Evolutionary conservation across 441 rosid species (phyloP), one percentile per base, ranked within the genome.

Genomic region (Pelargonium citronellum): DNA sequence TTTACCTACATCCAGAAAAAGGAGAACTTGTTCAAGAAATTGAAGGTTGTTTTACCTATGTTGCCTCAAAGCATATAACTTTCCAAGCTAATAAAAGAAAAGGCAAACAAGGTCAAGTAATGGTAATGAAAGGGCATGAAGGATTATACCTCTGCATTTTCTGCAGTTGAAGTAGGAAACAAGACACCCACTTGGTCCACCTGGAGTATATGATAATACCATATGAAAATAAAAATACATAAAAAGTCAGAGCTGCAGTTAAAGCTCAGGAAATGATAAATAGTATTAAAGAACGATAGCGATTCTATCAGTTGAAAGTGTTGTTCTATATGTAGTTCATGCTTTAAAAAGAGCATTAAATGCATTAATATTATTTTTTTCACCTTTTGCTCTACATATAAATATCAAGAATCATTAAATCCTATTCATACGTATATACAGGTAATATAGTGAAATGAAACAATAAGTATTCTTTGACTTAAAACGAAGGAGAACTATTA

Each of bases 131-230:
- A 75, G 69, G 67, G 72, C 77, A 46, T 68, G 39, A 2, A 55
- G 24, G 57, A 67, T 30, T 64, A 15, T 83, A 94, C 97, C 84
- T 82, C 84, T 22, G 81, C 71, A 72, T 72, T 78, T 72, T 82
- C 87, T 16, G 80, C 71, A 41, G 76, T 72, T 57, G 80, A 82
- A 71, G 73, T 70, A 62, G 87, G 85, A 74, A 84, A 80, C 8
- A 90, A 85, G 75, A 83, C 70, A 72, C 75, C 79, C 44, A 16
- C 75, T 69, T 90, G 91, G 66, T 92, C 95, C 68, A 81, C 88
- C 99, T 95, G 82, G 46, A 78, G 7, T 24, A 66, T 49, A 77
- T 66, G 17, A 22, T 24, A 24, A 22, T 24, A 24, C 30, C 30
- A 24, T 24, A 2, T 24, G 1, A 1, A 30, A 16, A 53, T 3